Conservation (phyloP, 2,329 filamentous ascomycete species). For the Cephalotrichum gorgonifer region DNA sequence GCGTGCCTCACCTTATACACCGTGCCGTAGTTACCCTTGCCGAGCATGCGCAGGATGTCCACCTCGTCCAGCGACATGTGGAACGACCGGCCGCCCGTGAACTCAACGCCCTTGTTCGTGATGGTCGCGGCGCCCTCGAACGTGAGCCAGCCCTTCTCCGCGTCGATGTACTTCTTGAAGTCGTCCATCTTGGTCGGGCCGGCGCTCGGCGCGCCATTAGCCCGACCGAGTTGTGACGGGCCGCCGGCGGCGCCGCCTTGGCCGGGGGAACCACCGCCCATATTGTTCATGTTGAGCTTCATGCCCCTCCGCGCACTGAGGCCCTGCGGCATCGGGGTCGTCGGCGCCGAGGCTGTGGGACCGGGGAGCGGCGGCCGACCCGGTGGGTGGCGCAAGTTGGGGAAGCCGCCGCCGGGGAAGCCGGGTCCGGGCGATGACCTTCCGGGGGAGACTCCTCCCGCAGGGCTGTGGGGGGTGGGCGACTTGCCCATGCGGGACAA, state of each 20-base stretch:
- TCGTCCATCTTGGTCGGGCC: conserved; percentile 37
- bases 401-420: conserved; percentile 31
- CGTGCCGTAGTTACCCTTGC: conserved; percentile 96
- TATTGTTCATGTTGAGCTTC: conserved; percentile 29
- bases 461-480: conserved; percentile 18
- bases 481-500: conserved; percentile 33
- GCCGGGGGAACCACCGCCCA: neutral
- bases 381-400: conserved; percentile 29
- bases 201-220: conserved; percentile 3
- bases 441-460: conserved; percentile 18
- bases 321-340: conserved; percentile 21
- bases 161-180: conserved; percentile 74
- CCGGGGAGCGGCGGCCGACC: conserved; percentile 6
- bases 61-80: conserved; percentile 94
- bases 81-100: conserved; percentile 80
- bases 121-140: conserved; percentile 91
- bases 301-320: conserved; percentile 55
- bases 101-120: conserved; percentile 82
- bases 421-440: conserved; percentile 17
- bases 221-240: conserved; percentile 6
- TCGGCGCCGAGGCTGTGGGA: conserved; percentile 33
- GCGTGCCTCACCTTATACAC: conserved; percentile 94
- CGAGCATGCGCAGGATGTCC: conserved; percentile 82
- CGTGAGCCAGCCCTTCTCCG: conserved; percentile 79
- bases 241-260: conserved; percentile 9